Evolutionary conservation across 192 early-diverging fungal genomes (phyloP).

Genomic region (Backusella sp.): DNA sequence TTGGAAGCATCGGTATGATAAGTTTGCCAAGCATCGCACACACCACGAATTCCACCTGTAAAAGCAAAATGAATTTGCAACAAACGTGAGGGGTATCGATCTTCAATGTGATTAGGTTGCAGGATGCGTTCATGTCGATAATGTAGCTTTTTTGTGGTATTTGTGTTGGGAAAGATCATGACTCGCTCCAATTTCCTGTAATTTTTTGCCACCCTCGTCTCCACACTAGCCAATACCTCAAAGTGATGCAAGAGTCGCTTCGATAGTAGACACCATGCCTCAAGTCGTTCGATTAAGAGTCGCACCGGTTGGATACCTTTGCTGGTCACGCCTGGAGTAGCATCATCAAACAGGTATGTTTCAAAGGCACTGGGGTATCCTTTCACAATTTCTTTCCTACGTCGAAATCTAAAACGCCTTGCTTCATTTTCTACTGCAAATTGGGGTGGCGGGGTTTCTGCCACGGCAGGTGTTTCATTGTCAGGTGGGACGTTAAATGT

Average conservation of each 20-base stretch:
- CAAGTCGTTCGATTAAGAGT: slow-evolving; percentile 19
- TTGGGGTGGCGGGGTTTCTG: slow-evolving; percentile 4
- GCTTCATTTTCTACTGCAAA: background rate
- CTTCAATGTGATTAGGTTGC: background rate
- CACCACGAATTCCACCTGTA: slow-evolving; percentile 8
- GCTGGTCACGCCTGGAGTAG: background rate
- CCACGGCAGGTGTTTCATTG: background rate
- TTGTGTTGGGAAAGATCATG: background rate
- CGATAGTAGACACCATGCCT: slow-evolving; percentile 21
- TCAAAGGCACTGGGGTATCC: background rate
- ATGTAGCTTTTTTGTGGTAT: background rate
- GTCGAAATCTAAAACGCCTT: background rate
- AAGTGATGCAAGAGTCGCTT: slow-evolving; percentile 23
- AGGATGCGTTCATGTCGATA: background rate
- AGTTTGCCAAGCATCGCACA: slow-evolving; percentile 24
- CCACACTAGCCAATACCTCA: slow-evolving; percentile 11
- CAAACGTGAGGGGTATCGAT: background rate
- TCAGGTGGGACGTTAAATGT: slow-evolving; percentile 12
- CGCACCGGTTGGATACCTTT: slow-evolving; percentile 24
- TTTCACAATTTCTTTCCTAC: slow-evolving; percentile 1
- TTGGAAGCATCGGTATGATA: slow-evolving; percentile 13
- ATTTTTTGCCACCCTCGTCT: slow-evolving; percentile 16
- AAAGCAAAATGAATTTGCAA: slow-evolving; percentile 25
- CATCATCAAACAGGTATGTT: background rate
- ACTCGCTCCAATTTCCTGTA: slow-evolving; percentile 9